phyloP scores from a whole-genome alignment of 2,329 filamentous ascomycete species.

The Apiospora hydei region DNA sequence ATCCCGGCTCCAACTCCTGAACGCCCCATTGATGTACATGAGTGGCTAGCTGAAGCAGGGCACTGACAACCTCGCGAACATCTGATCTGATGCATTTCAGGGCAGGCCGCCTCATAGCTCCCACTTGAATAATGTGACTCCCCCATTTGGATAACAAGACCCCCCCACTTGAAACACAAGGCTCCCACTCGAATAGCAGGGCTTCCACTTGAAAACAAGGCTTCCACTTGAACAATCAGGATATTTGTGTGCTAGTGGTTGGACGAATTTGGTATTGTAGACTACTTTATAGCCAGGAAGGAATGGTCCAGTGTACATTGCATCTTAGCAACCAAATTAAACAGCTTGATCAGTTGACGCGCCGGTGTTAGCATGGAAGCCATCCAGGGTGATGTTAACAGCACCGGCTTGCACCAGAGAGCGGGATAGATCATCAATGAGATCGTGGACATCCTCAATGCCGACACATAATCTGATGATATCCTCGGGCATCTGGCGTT shows the following conservation, averaged over 20 bases:
- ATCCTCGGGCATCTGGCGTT: slow-evolving; percentile 94
- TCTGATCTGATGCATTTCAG: background rate
- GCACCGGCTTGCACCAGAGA: slow-evolving; percentile 95
- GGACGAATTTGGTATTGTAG: background rate
- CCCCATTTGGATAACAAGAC: background rate
- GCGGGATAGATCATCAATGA: slow-evolving; percentile 90
- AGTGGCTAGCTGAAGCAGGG: background rate
- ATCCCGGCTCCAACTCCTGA: background rate
- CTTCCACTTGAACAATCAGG: background rate
- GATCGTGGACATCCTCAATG: slow-evolving; percentile 90
- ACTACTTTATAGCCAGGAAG: background rate
- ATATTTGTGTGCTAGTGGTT: background rate
- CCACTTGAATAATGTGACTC: background rate
- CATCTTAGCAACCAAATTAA: background rate
- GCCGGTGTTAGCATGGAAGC: slow-evolving; percentile 64
- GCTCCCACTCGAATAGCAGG: too few relatives aligned
- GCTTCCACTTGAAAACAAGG: too few relatives aligned
- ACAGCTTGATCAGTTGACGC: background rate
- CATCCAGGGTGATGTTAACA: slow-evolving; percentile 84
- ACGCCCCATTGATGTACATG: slow-evolving; percentile 1
- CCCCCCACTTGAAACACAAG: background rate
- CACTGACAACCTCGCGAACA: background rate
- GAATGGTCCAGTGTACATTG: background rate
- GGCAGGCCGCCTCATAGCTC: background rate
- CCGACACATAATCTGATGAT: slow-evolving; percentile 95